A percentile compares a stretch with the other conserved stretches of the same genome.
Evolutionary conservation across 768 basidiomycete species (phyloP).

Genomic region (Rubroboletus satanas): DNA sequence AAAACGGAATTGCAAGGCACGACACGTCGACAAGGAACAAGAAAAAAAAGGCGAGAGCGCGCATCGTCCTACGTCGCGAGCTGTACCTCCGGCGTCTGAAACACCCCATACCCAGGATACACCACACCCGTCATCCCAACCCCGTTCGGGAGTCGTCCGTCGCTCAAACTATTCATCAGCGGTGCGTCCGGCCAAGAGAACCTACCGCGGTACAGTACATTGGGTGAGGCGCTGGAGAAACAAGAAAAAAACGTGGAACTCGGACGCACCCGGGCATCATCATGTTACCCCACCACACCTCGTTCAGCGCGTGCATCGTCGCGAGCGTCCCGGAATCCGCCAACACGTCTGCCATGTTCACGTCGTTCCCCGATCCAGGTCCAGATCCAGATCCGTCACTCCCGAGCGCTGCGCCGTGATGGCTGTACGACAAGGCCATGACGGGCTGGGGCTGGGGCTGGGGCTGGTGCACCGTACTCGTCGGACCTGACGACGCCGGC

Average conservation of each 20-base stretch:
- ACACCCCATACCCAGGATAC: conserved; percentile 17
- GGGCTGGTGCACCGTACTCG: conserved; percentile 14
- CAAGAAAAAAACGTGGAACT: background rate
- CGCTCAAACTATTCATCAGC: conserved; percentile 19
- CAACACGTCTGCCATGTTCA: conserved; percentile 24
- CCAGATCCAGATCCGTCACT: background rate
- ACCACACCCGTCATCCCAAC: conserved; percentile 16
- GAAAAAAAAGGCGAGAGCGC: too few relatives aligned
- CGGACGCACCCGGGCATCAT: conserved; percentile 70
- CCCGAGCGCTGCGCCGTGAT: background rate
- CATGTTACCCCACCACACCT: conserved; percentile 72
- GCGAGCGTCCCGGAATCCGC: conserved; percentile 58
- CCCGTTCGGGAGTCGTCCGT: conserved; percentile 5
- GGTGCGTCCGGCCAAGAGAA: conserved; percentile 34
- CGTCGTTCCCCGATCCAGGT: conserved; percentile 9
- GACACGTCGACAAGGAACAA: too few relatives aligned
- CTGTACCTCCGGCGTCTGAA: conserved; percentile 20
- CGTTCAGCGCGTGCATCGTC: conserved; percentile 69
- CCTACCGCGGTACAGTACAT: background rate
- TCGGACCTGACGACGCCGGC: background rate
- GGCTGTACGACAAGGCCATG: conserved; percentile 38
- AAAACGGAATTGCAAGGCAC: too few relatives aligned
- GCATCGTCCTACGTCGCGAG: conserved; percentile 20
- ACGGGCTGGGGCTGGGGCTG: conserved; percentile 37
- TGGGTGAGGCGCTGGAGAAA: too few relatives aligned